Evolutionary conservation across 108 stramenopile species (phyloP).

Genomic region (Cyclotella baltica): DNA sequence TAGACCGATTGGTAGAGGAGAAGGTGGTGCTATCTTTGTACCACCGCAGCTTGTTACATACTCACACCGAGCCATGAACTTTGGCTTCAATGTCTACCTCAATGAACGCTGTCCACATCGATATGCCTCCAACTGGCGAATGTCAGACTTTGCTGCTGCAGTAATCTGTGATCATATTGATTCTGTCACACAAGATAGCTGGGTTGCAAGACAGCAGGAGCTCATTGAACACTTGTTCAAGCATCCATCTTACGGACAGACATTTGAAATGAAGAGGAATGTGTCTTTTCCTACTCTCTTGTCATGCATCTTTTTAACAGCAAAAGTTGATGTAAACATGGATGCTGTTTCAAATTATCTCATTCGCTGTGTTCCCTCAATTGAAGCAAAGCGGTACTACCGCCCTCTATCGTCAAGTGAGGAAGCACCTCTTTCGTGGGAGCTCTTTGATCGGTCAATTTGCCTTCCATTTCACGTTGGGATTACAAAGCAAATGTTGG

Average conservation of each 20-base stretch:
- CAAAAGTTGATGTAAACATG: background rate
- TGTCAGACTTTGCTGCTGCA: constrained; percentile 20
- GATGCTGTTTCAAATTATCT: too few relatives aligned
- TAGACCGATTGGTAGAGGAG: background rate
- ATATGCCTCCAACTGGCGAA: constrained; percentile 12
- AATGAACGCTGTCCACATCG: background rate
- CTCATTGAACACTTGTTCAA: too few relatives aligned
- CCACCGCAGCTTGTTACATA: background rate
- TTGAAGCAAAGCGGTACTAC: constrained; percentile 16
- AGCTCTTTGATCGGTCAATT: background rate
- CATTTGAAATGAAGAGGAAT: too few relatives aligned
- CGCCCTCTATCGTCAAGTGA: background rate
- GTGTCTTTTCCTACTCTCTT: background rate
- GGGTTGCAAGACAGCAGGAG: background rate
- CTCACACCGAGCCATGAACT: constrained; percentile 11
- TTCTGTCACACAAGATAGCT: background rate
- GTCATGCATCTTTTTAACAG: background rate
- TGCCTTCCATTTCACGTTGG: constrained; percentile 20
- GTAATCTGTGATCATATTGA: constrained; percentile 24
- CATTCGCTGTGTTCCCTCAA: background rate
- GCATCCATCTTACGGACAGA: background rate
- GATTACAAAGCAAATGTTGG: background rate
- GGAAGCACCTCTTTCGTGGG: constrained; percentile 5
- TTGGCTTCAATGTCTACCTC: background rate
- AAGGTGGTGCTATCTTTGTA: constrained; percentile 14